Evolutionary conservation across 768 basidiomycete genomes (phyloP).

Genomic region (Auriscalpium microsporum): DNA sequence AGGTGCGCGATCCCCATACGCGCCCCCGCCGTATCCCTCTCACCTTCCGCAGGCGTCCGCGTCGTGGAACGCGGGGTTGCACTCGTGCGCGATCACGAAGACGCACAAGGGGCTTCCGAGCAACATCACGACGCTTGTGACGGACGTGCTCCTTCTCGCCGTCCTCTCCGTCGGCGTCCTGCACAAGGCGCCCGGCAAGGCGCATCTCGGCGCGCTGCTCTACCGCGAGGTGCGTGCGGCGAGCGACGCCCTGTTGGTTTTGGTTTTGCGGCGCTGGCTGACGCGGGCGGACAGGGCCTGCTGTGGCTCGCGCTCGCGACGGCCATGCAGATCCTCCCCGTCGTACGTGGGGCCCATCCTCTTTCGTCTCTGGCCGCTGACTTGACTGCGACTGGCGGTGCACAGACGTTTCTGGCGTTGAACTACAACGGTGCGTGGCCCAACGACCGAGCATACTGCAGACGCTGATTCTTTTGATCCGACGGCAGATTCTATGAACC

Average conservation of each 20-base stretch:
- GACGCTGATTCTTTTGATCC: background rate
- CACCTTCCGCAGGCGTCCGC: background rate
- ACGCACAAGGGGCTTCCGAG: background rate
- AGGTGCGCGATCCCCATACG: background rate
- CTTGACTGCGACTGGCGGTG: background rate
- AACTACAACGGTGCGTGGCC: conserved; percentile 3
- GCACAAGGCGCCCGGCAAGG: background rate
- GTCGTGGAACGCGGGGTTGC: background rate
- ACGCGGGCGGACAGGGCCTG: conserved; percentile 3
- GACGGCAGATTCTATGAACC: conserved; percentile 6
- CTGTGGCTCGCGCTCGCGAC: conserved; percentile 5
- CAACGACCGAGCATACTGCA: too few species aligned
- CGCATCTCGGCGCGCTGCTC: conserved; percentile 4
- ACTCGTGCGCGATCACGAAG: background rate
- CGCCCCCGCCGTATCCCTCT: too few species aligned
- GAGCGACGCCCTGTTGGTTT: too few species aligned
- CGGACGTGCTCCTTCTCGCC: background rate
- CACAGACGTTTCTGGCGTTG: conserved; percentile 8
- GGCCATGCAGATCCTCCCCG: conserved; percentile 2
- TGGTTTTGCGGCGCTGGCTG: background rate
- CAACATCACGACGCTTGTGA: background rate
- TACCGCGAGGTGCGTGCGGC: conserved; percentile 6
- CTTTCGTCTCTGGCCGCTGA: too few species aligned
- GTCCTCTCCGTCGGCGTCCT: conserved; percentile 6
- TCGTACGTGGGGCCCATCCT: background rate